These are phyloP conservation scores for Metarhizium anisopliae DNA, from an alignment of 2,329 filamentous ascomycete genomes.

Conservation along the genomic window DNA sequence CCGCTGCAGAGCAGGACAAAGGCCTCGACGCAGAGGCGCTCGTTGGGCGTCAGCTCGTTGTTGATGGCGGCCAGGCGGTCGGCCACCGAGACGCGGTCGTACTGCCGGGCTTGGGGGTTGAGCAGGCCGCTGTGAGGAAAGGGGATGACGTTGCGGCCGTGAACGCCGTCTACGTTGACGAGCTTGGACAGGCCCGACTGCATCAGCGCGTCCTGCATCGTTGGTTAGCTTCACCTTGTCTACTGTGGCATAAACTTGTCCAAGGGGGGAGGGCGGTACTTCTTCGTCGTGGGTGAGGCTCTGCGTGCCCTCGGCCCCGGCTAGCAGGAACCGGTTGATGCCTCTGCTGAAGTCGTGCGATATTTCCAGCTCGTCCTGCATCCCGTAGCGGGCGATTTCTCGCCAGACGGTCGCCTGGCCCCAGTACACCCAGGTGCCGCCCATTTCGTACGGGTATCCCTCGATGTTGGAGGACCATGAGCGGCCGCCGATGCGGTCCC, in stretches of 20 bases:
- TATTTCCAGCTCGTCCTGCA: slow-evolving; percentile 28
- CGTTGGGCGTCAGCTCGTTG: slow-evolving; percentile 28
- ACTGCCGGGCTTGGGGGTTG: slow-evolving; percentile 22
- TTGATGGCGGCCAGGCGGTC: slow-evolving; percentile 33
- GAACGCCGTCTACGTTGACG: slow-evolving; percentile 34
- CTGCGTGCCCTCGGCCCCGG: slow-evolving; percentile 17
- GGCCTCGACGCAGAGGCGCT: slow-evolving; percentile 28
- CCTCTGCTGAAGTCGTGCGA: slow-evolving; percentile 32
- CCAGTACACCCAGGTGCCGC: slow-evolving; percentile 41
- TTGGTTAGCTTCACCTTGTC: not conserved
- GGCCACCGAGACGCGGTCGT: slow-evolving; percentile 29
- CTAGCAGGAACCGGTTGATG: slow-evolving; percentile 32
- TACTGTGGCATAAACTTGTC: not conserved
- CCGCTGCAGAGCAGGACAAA: slow-evolving; percentile 34
- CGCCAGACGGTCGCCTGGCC: slow-evolving; percentile 32
- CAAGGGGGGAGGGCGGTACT: slow-evolving; percentile 8
- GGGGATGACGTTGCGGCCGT: slow-evolving; percentile 28
- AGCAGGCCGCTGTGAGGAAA: slow-evolving; percentile 28
- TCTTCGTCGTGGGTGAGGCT: slow-evolving; percentile 34
- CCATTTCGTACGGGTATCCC: slow-evolving; percentile 37
- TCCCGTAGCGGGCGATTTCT: slow-evolving; percentile 36
- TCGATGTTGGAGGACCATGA: slow-evolving; percentile 35
- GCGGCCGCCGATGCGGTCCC: slow-evolving; percentile 38
- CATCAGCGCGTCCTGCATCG: slow-evolving; percentile 18
- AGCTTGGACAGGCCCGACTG: slow-evolving; percentile 30